A percentile compares a stretch with the other conserved stretches of the same genome.
These are phyloP conservation scores for Arthroderma sp. DNA, from an alignment of 2,329 filamentous ascomycete species.

Conservation along the genomic window DNA sequence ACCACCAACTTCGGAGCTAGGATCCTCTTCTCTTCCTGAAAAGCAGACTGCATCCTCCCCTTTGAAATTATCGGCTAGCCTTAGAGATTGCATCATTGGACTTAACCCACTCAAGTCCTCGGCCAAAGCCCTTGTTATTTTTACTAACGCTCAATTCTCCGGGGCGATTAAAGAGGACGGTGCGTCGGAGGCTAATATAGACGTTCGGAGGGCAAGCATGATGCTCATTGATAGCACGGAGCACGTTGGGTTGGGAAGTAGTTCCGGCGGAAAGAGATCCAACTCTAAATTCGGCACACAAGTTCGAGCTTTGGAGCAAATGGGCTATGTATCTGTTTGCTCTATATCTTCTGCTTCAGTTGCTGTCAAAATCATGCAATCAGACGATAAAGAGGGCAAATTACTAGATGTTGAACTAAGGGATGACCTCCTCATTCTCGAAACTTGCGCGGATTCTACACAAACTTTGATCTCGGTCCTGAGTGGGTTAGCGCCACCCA, in stretches of 20 bases:
- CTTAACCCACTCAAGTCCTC: constrained; percentile 64
- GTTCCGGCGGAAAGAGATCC: constrained; percentile 17
- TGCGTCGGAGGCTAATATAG: constrained; percentile 49
- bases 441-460: constrained; percentile 93
- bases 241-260: constrained; percentile 29
- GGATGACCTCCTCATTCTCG: constrained; percentile 76
- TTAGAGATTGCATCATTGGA: constrained; percentile 70
- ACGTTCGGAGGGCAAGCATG: constrained; percentile 67
- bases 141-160: constrained; percentile 65
- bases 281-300: constrained; percentile 28
- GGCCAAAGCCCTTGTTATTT: constrained; percentile 64
- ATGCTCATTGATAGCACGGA: constrained; percentile 67
- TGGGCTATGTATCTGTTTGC: constrained; percentile 75
- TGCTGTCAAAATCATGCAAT: constrained; percentile 46
- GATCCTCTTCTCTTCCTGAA: constrained; percentile 9
- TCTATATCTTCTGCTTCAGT: constrained; percentile 72
- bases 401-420: constrained; percentile 66
- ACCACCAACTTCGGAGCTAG: constrained; percentile 2
- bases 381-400: constrained; percentile 46
- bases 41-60: constrained; percentile 35
- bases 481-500: constrained; percentile 69
- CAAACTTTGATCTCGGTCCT: constrained; percentile 74
- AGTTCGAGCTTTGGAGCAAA: constrained; percentile 38
- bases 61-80: constrained; percentile 42
- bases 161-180: constrained; percentile 53